Percentiles rank a stretch among this genome's conserved stretches.
Evolutionary conservation across 441 rosid genomes (phyloP).

Genomic region (Populus trichocarpa): DNA sequence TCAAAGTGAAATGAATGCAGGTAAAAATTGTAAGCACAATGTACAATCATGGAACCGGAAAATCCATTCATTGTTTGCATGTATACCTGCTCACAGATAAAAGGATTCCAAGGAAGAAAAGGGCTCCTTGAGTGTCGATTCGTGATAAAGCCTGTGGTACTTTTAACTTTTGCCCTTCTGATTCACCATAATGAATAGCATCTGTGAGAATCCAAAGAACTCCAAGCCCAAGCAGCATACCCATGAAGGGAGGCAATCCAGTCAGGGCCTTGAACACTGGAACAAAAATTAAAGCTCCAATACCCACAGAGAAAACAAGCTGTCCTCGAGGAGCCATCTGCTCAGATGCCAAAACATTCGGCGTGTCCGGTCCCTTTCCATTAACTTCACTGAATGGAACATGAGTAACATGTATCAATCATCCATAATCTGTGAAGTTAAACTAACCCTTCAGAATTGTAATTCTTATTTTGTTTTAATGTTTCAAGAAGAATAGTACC

Average conservation of each 20-base stretch:
- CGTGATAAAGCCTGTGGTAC: slow-evolving; percentile 96
- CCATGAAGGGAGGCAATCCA: slow-evolving; percentile 96
- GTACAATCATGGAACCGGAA: background rate
- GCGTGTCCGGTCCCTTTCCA: slow-evolving; percentile 60
- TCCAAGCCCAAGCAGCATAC: slow-evolving; percentile 93
- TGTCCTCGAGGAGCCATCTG: slow-evolving; percentile 92
- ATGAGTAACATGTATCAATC: slow-evolving; percentile 21
- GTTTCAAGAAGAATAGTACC: slow-evolving; percentile 49
- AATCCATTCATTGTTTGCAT: background rate
- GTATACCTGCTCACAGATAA: slow-evolving; percentile 86
- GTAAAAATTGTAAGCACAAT: background rate
- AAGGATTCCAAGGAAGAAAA: slow-evolving; percentile 93
- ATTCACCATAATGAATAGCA: slow-evolving; percentile 93
- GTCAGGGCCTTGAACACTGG: slow-evolving; percentile 91
- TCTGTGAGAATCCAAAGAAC: slow-evolving; percentile 98
- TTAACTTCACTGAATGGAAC: slow-evolving; percentile 72
- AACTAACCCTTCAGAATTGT: slow-evolving; percentile 5
- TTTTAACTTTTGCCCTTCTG: slow-evolving; percentile 76
- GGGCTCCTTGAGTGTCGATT: slow-evolving; percentile 86
- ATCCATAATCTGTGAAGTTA: slow-evolving; percentile 12
- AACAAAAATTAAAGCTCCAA: slow-evolving; percentile 87
- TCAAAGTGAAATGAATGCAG: background rate
- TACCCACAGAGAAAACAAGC: slow-evolving; percentile 75
- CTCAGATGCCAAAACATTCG: slow-evolving; percentile 70
- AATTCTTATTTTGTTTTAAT: slow-evolving; percentile 10